Base-by-base conservation (phyloP, 2,329 filamentous ascomycete genomes). In the Diplodia scrobiculata region DNA sequence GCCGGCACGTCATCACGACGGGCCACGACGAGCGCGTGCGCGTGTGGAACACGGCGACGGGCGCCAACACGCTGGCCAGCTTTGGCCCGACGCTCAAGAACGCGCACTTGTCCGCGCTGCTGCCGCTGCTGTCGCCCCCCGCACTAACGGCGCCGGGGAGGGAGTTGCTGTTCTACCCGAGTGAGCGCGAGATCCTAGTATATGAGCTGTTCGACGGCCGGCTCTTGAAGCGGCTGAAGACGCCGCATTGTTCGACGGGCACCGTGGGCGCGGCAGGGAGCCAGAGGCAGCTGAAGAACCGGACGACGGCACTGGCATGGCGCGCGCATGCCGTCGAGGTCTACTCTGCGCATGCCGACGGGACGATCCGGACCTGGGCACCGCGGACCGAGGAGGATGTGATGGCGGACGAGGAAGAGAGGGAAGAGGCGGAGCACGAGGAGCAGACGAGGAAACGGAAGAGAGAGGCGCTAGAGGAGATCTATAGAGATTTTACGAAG, bases 41-140 rank as follows among this genome's bases (percentile, higher is more conserved):
- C 4, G 91, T 97, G 1, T 98, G 94, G 94, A 86, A 97, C 74
- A 86, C 90, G 1, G 83, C 83, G 0, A 91, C 87, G 0, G 92
- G 92, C 1, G 89, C 89, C 19, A 97, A 98, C 76, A 96, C 91
- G 0, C 85, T 97, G 5, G 91, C 90, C 0, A 93, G 89, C 75
- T 98, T 97, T 73, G 92, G 92, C 0, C 91, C 93, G 0, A 84
- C 88, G 32, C 84, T 97, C 48, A 89, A 88, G 71, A 97, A 97
- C 75, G 83, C 71, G 0, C 75, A 77, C 9, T 76, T 79, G 2
- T 79, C 79, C 2, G 73, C 76, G 5, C 68, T 78, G 25, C 71
- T 78, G 69, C 77, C 81, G 69, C 59, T 84, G 68, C 64, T 84
- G 80, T 70, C 87, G 84, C 91, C 92, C 0, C 81, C 81, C 0